Conservation (phyloP, 306 rosid genomes). For the Geum urbanum region DNA sequence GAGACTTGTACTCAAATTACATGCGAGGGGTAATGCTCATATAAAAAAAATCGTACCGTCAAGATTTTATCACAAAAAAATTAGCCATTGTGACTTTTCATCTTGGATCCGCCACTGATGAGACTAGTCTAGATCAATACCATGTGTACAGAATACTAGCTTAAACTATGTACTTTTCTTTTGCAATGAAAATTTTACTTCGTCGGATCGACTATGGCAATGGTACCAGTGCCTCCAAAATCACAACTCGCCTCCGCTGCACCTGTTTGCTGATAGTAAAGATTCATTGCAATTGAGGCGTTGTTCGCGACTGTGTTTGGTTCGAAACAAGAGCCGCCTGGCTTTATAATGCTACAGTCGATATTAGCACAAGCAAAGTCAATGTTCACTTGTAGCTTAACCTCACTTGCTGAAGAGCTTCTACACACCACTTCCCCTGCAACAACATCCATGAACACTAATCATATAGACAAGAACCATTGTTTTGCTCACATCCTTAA, state of each 20-base stretch:
- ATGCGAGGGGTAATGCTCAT: too few relatives aligned
- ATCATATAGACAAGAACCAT: not conserved
- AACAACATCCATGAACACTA: not conserved
- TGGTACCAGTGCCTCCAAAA: constrained; percentile 27
- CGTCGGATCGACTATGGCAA: constrained; percentile 18
- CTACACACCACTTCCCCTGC: constrained; percentile 29
- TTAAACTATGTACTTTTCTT: too few relatives aligned
- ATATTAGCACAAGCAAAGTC: constrained; percentile 24
- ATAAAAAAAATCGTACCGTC: too few relatives aligned
- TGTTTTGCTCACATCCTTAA: not conserved
- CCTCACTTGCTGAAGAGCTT: not conserved
- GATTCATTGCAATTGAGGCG: constrained; percentile 51
- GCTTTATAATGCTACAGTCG: constrained; percentile 19
- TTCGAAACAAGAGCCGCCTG: constrained; percentile 15
- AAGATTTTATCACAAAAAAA: too few relatives aligned
- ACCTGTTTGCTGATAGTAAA: constrained; percentile 26
- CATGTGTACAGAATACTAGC: not conserved
- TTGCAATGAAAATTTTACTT: not conserved
- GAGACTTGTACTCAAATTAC: too few relatives aligned
- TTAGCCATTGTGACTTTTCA: too few relatives aligned
- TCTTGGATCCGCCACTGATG: too few relatives aligned
- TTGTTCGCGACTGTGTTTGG: constrained; percentile 19
- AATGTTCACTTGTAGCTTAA: constrained; percentile 10
- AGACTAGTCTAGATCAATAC: not conserved
- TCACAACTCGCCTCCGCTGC: constrained; percentile 29